Percentiles rank a stretch among this genome's conserved stretches.
Evolutionary conservation across 2,329 filamentous ascomycete genomes (phyloP).

Genomic region (Amylocarpus encephaloides): DNA sequence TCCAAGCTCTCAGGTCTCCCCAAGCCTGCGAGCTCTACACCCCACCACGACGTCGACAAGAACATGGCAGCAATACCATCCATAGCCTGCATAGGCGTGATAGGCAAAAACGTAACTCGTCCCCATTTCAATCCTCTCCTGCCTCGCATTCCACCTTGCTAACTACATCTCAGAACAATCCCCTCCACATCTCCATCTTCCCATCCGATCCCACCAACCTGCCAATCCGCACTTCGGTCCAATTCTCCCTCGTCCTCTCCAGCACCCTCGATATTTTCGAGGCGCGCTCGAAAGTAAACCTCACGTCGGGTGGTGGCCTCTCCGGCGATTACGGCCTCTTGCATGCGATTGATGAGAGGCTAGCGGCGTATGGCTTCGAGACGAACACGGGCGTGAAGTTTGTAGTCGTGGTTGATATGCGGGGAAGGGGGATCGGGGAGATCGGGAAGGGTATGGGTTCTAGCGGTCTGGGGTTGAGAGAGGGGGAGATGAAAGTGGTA

Average conservation of each 20-base stretch:
- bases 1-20: too few relatives aligned
- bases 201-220: constrained; percentile 43
- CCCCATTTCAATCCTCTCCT: neutral
- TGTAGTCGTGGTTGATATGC: constrained; percentile 85
- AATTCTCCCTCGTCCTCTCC: constrained; percentile 87
- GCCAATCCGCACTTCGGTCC: constrained; percentile 65
- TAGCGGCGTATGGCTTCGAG: constrained; percentile 92
- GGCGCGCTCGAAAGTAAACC: constrained; percentile 67
- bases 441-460: constrained; percentile 25
- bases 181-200: constrained; percentile 87
- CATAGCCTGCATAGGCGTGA: constrained; percentile 88
- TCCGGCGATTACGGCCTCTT: constrained; percentile 87
- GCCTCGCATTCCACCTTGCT: neutral
- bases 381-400: constrained; percentile 94
- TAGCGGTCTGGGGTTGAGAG: constrained; percentile 58
- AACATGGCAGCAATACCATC: constrained; percentile 58
- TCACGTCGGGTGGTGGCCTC: constrained; percentile 41
- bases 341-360: constrained; percentile 86
- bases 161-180: constrained; percentile 69
- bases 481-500: constrained; percentile 82
- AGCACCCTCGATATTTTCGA: constrained; percentile 92
- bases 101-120: constrained; percentile 75
- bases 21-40: neutral
- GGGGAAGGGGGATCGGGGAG: constrained; percentile 48
- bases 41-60: constrained; percentile 4